Base-by-base conservation (phyloP, 139 green algal species). In the Closterium sp. region DNA sequence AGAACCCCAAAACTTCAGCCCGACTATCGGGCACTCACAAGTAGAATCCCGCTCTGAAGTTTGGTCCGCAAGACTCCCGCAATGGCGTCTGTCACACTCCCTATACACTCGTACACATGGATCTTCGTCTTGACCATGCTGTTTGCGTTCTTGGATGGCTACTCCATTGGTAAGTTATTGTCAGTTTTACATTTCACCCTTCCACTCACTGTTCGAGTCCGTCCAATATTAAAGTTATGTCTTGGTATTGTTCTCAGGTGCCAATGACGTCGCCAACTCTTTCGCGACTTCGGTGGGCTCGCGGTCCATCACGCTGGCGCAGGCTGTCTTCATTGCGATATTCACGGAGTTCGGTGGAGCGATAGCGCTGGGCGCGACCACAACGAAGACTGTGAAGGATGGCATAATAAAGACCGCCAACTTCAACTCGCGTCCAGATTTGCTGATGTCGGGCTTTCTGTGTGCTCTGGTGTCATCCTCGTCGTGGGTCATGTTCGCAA, bases 261-360 rank as follows among this genome's bases (percentile, higher is more conserved):
- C 92, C 21, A 96, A 96, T 89, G 94, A 95, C 88, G 89, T 86
- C 7, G 91, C 91, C 84, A 95, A 94, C 91, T 95, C 92, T 10
- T 96, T 96, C 50, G 95, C 87, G 11, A 96, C 95, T 5, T 96
- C 95, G 31, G 93, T 96, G 34, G 95, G 95, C 29, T 92, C 89
- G 62, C 90, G 91, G 2, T 93, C 95, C 0, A 31, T 96, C 28
- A 94, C 91, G 0, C 84, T 96, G 1, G 11, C 19, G 62, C 91
- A 94, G 29, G 91, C 91, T 70, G 29, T 92, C 10, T 13, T 94
- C 1, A 91, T 94, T 94, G 91, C 91, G 19, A 42, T 45, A 21
- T 88, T 94, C 85, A 86, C 21, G 19, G 91, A 94, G 38, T 94
- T 94, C n/a, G 50, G 31, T 86, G 91, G 91, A 85, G 89, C 91